Base-by-base conservation (phyloP, 805 yeast species). In the Myxozyma neotropica region DNA sequence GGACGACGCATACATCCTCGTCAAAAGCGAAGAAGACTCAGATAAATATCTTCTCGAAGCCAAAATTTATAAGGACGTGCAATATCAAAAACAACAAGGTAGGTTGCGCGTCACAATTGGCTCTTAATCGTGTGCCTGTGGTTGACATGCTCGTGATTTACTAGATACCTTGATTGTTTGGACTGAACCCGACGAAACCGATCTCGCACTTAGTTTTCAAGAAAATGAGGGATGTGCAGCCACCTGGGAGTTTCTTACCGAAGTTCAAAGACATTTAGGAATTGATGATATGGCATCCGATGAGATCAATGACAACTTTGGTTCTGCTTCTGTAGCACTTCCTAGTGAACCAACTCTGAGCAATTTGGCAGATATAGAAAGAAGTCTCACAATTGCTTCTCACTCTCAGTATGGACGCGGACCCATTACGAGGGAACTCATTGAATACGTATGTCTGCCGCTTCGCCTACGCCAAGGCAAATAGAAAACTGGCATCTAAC, bases 181-280 rank as follows among this genome's bases (percentile, higher is more conserved):
- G 98, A 88, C 95, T 8, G 96, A 89, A 69, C 68, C 75, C 1
- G 96, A 90, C 72, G 69, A 59, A 15, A 55, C 59, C 2, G 70
- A 68, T 50, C 83, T 89, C 64, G 98, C 98, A 1, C 77, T 93
- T 24, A 87, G 95, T 47, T 93, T 93, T 72, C 97, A 93, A 72
- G 97, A 91, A 68, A 84, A 89, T 36, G 87, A 86, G 47, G 98
- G 97, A 0, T 93, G 99, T 73, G 82, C 88, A 12, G 82, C 84
- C 5, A 69, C 92, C 45, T 90, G 96, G 68, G 67, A 66, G 4
- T 66, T 59, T 43, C 43, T 66, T 23, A 61, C 65, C 17, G 65
- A 63, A 6, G 69, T 63, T 23, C 69, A 66, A 42, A 42, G 38
- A 23, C 61, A 59, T 27, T 57, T 63, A 4, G 55, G 59, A 24